Percentiles rank a stretch among this genome's conserved stretches.
phyloP scores from a whole-genome alignment of 371 early-diverging fungal species.

The Actinomucor elegans region DNA sequence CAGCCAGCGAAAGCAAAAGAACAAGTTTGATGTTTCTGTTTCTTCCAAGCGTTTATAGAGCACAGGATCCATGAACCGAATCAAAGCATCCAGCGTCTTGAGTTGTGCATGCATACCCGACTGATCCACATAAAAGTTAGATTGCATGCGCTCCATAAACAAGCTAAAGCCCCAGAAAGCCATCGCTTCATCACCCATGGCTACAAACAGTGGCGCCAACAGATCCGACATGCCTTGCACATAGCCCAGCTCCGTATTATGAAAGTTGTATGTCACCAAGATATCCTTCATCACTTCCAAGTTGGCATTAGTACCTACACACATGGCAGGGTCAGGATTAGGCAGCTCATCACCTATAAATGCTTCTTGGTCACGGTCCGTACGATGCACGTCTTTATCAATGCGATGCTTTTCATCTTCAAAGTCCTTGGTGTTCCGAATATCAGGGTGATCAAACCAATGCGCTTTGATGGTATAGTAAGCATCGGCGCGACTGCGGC shows the following conservation, averaged over 20 bases:
- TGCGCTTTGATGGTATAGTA: constrained; percentile 75
- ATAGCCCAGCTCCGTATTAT: constrained; percentile 73
- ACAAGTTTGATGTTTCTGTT: constrained; percentile 82
- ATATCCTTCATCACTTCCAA: constrained; percentile 87
- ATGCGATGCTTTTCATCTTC: constrained; percentile 85
- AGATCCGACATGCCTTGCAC: constrained; percentile 98
- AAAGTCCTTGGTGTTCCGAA: constrained; percentile 58
- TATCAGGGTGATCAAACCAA: constrained; percentile 75
- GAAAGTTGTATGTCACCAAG: constrained; percentile 84
- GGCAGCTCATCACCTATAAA: constrained; percentile 71
- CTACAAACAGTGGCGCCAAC: constrained; percentile 83
- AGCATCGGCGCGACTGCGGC: constrained; percentile 60
- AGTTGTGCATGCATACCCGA: constrained; percentile 89
- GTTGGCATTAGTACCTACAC: constrained; percentile 65
- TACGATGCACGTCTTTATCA: constrained; percentile 93
- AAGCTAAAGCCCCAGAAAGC: constrained; percentile 90
- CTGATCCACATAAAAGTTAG: constrained; percentile 83
- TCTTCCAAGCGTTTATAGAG: constrained; percentile 76
- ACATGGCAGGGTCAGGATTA: constrained; percentile 57
- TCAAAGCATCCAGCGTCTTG: constrained; percentile 66
- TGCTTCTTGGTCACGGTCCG: constrained; percentile 81
- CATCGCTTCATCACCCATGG: constrained; percentile 86
- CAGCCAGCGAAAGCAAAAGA: constrained; percentile 96
- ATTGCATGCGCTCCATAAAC: constrained; percentile 87
- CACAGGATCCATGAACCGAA: constrained; percentile 81